Evolutionary conservation across 2,329 filamentous ascomycete species (phyloP).

Genomic region (Botrytis fabae): DNA sequence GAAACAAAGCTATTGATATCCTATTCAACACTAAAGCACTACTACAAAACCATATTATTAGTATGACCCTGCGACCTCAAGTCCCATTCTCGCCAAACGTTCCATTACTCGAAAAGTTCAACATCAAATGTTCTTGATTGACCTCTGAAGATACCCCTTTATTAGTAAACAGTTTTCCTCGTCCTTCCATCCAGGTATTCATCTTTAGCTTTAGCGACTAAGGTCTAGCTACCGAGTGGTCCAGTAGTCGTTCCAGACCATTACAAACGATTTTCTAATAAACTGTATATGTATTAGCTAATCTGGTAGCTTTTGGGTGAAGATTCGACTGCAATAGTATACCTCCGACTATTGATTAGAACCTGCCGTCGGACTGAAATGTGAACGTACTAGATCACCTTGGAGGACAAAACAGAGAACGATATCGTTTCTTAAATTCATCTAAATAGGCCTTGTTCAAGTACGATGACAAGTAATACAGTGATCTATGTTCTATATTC

Average conservation of each 20-base stretch:
- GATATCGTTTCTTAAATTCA: too few relatives aligned
- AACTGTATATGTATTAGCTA: not conserved
- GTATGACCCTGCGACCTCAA: not conserved
- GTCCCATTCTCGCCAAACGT: not conserved
- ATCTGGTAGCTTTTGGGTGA: not conserved
- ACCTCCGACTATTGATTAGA: not conserved
- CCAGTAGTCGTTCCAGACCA: not conserved
- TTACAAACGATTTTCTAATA: not conserved
- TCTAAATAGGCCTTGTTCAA: too few relatives aligned
- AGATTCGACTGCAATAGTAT: not conserved
- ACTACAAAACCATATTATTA: not conserved
- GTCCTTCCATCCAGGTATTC: not conserved
- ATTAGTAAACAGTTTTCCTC: not conserved
- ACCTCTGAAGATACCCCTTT: too few relatives aligned
- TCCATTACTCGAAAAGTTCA: too few relatives aligned
- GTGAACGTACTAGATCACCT: accelerated
- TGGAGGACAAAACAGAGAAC: accelerated
- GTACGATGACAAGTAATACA: too few relatives aligned
- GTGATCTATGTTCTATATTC: too few relatives aligned
- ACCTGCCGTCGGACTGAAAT: not conserved
- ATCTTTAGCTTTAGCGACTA: not conserved
- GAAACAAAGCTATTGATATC: not conserved
- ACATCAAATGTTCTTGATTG: too few relatives aligned
- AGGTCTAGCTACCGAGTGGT: not conserved
- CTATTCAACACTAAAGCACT: not conserved